phyloP scores from a whole-genome alignment of 1,284 basidiomycete genomes.

The Phellopilus nigrolimitatus region DNA sequence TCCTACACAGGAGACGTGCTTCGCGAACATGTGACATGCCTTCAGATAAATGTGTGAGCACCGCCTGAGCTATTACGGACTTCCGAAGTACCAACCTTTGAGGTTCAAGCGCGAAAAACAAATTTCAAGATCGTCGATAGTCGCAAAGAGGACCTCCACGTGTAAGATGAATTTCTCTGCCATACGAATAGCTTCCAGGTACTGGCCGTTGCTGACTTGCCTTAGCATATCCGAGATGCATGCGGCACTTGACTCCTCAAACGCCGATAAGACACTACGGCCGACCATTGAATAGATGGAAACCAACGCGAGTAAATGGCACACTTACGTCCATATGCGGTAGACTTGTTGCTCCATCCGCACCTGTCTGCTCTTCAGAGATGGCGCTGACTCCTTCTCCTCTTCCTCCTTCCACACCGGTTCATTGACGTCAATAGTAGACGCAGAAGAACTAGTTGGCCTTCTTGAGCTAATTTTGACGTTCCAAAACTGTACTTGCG shows the following conservation, averaged over 20 bases:
- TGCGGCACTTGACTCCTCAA: conserved; percentile 98
- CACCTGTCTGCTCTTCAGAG: conserved; percentile 89
- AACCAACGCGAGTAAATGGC: background rate
- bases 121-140: conserved; percentile 94
- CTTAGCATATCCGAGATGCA: conserved; percentile 99
- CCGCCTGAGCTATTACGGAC: background rate
- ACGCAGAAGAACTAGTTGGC: conserved; percentile 49
- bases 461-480: conserved; percentile 87
- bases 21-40: conserved; percentile 98
- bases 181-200: conserved; percentile 95
- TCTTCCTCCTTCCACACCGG: conserved; percentile 71
- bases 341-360: conserved; percentile 98
- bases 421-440: conserved; percentile 52
- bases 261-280: conserved; percentile 91
- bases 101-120: conserved; percentile 79
- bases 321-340: conserved; percentile 89
- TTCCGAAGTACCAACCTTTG: conserved; percentile 66
- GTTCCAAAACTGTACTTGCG: conserved; percentile 84
- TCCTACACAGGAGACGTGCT: conserved; percentile 97
- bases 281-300: conserved; percentile 7
- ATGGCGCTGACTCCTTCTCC: conserved; percentile 69
- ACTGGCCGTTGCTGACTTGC: conserved; percentile 94
- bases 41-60: too few species aligned
- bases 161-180: conserved; percentile 98
- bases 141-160: conserved; percentile 96